These are phyloP conservation scores for Candida coquimbonensis DNA, from an alignment of 805 yeast genomes.

Conservation along the genomic window DNA sequence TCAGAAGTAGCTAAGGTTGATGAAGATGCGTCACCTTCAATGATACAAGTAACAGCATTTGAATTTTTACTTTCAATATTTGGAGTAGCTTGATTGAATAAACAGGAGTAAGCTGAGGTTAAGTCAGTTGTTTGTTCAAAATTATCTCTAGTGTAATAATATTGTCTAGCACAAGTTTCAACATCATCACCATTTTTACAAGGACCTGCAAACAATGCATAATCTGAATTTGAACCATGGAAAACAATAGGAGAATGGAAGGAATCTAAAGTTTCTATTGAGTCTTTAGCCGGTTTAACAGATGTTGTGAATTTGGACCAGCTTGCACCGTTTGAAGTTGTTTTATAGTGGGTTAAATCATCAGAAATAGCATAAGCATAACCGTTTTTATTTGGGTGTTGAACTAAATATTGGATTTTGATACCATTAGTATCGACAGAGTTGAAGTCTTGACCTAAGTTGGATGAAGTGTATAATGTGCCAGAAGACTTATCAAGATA, in stretches of 20 bases:
- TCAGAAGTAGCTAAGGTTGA: conserved; percentile 30
- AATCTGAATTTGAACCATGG: conserved; percentile 33
- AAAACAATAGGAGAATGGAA: conserved; percentile 25
- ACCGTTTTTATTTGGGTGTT: conserved; percentile 32
- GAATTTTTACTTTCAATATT: conserved; percentile 18
- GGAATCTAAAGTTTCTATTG: conserved; percentile 18
- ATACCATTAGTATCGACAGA: conserved; percentile 34
- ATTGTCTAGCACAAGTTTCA: conserved; percentile 29
- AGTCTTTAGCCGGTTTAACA: conserved; percentile 21
- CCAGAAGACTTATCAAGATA: conserved; percentile 22
- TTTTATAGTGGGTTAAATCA: conserved; percentile 29
- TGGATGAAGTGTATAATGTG: conserved; percentile 35
- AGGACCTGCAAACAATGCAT: conserved; percentile 30
- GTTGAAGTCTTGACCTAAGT: conserved; percentile 39
- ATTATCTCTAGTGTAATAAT: conserved; percentile 40
- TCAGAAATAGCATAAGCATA: conserved; percentile 33
- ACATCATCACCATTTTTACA: conserved; percentile 25
- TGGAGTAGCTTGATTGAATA: conserved; percentile 24
- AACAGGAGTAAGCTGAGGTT: conserved; percentile 28
- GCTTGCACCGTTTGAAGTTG: conserved; percentile 34
- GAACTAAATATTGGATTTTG: conserved; percentile 22
- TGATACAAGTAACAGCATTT: conserved; percentile 36
- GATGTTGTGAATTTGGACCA: conserved; percentile 33
- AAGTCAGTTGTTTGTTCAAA: conserved; percentile 28
- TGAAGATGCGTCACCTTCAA: conserved; percentile 32